Evolutionary conservation across 208 protist species (phyloP).

Genomic region (Wallacemonas rigidus): DNA sequence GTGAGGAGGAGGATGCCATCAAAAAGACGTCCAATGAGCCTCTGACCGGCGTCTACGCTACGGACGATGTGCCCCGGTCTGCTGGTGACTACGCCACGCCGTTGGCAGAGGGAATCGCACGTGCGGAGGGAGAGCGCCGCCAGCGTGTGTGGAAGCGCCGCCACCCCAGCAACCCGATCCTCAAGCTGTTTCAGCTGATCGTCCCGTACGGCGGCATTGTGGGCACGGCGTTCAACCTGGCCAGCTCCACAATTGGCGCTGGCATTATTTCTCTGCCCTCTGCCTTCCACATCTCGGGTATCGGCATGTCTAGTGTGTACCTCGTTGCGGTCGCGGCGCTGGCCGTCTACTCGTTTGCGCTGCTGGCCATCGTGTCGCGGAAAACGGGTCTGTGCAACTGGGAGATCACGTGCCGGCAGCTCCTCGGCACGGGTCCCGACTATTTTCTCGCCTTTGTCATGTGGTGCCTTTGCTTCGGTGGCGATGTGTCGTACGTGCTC

Average conservation of each 20-base stretch:
- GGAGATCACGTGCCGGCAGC: conserved; percentile 43
- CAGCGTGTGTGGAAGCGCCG: conserved; percentile 41
- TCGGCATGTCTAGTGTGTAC: conserved; percentile 41
- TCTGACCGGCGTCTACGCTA: neutral
- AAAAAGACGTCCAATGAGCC: neutral
- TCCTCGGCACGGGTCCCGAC: conserved; percentile 44
- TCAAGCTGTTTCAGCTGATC: conserved; percentile 34
- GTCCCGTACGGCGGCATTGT: conserved; percentile 60
- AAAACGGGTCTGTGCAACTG: conserved; percentile 53
- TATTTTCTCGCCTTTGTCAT: conserved; percentile 56
- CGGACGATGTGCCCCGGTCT: neutral
- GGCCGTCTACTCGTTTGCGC: conserved; percentile 62
- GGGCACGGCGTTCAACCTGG: conserved; percentile 54
- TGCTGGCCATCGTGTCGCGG: conserved; percentile 47
- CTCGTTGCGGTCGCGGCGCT: conserved; percentile 32
- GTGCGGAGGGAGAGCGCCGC: conserved; percentile 24
- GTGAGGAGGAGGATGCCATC: neutral
- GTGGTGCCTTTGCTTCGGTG: conserved; percentile 63
- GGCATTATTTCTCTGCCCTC: conserved; percentile 61
- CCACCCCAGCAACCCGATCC: conserved; percentile 40
- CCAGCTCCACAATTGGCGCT: conserved; percentile 65
- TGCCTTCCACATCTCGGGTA: conserved; percentile 57
- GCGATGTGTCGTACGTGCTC: conserved; percentile 59
- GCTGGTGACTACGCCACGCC: neutral
- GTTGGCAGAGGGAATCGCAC: conserved; percentile 24